Evolutionary conservation across 1,284 basidiomycete species (phyloP).

Genomic region (Malassezia vespertilionis): DNA sequence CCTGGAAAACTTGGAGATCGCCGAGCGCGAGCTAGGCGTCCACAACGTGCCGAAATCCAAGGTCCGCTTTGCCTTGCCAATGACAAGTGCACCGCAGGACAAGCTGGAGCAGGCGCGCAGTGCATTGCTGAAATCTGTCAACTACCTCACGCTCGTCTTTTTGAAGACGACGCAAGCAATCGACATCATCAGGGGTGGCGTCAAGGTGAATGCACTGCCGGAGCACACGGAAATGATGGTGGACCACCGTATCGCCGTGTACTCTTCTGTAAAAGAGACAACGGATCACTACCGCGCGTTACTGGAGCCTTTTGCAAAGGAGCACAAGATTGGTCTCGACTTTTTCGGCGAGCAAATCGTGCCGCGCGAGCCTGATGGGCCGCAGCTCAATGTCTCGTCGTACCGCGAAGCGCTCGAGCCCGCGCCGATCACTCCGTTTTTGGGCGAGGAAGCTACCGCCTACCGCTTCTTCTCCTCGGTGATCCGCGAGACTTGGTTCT

Average conservation of each 20-base stretch:
- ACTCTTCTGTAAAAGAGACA: constrained; percentile 51
- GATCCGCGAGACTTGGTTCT: constrained; percentile 51
- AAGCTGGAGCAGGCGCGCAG: constrained; percentile 5
- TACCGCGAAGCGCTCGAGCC: not conserved
- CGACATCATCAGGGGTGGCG: constrained; percentile 59
- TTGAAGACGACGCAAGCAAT: constrained; percentile 62
- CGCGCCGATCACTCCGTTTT: constrained; percentile 14
- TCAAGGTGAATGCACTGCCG: constrained; percentile 59
- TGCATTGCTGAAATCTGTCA: not conserved
- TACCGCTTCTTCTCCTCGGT: constrained; percentile 48
- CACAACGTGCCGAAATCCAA: constrained; percentile 14
- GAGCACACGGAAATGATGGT: constrained; percentile 54
- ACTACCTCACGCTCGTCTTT: constrained; percentile 47
- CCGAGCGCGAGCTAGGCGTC: constrained; percentile 18
- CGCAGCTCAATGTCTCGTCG: constrained; percentile 3
- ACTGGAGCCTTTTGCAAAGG: constrained; percentile 49
- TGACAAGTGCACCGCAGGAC: not conserved
- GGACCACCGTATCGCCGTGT: constrained; percentile 56
- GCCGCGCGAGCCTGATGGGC: constrained; percentile 8
- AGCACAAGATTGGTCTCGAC: constrained; percentile 53
- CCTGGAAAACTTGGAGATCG: constrained; percentile 50
- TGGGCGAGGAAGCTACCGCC: constrained; percentile 26
- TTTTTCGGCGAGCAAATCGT: constrained; percentile 50
- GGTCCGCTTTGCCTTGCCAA: not conserved
- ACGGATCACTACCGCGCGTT: constrained; percentile 51